Percentiles rank a stretch among this genome's conserved stretches.
Conservation (phyloP, 2,329 filamentous ascomycete species). For the Trichophyton equinum region DNA sequence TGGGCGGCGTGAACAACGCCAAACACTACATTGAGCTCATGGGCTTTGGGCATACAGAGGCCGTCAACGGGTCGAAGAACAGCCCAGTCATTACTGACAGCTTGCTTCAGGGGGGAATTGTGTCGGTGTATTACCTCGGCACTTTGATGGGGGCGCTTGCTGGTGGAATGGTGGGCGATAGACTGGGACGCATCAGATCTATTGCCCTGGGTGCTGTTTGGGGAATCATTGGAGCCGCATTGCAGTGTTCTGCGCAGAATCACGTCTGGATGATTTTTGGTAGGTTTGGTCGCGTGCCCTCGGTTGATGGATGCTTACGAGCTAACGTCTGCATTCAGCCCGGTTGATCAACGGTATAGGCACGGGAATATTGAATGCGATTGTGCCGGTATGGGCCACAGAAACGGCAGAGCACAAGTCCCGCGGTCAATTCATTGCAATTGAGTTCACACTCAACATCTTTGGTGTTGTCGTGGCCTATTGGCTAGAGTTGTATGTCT, state of each 20-base stretch:
- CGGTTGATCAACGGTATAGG: conserved; percentile 53
- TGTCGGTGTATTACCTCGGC: conserved; percentile 46
- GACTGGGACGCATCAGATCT: conserved; percentile 29
- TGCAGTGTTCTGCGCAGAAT: conserved; percentile 56
- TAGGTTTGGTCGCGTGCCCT: conserved; percentile 22
- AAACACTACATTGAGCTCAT: conserved; percentile 53
- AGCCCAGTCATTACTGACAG: conserved; percentile 47
- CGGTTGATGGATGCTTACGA: not conserved
- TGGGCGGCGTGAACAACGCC: conserved; percentile 54
- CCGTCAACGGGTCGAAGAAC: conserved; percentile 26
- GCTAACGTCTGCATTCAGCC: conserved; percentile 23
- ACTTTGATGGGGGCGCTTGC: conserved; percentile 52
- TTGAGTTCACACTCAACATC: conserved; percentile 63
- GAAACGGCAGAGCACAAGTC: conserved; percentile 57
- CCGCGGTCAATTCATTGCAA: conserved; percentile 56
- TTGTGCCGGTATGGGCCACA: conserved; percentile 59
- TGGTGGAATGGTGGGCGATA: conserved; percentile 20
- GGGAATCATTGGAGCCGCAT: conserved; percentile 47
- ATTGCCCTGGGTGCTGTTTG: conserved; percentile 48
- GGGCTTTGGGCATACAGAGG: conserved; percentile 49
- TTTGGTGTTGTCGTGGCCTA: conserved; percentile 54
- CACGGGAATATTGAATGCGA: conserved; percentile 57
- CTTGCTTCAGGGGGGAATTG: conserved; percentile 51
- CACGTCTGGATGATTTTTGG: conserved; percentile 57
- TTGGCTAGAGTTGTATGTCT: conserved; percentile 42